Percentiles rank a stretch among this genome's conserved stretches.
Conservation (phyloP, 2,329 filamentous ascomycete species). For the Bretziella fagacearum region DNA sequence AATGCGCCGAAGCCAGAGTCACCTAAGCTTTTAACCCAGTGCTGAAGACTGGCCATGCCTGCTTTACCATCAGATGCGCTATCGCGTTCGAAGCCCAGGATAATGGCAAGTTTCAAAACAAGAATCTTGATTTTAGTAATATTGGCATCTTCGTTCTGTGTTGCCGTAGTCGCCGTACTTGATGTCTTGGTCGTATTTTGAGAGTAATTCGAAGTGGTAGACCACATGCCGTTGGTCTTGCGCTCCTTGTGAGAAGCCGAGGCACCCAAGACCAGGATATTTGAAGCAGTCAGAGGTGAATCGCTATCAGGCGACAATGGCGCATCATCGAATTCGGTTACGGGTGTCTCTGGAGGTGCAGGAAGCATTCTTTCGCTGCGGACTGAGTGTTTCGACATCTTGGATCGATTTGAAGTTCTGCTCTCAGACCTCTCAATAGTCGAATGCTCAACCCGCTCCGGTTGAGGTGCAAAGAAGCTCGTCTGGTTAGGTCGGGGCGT, state of each 20-base stretch:
- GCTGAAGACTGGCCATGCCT: constrained; percentile 42
- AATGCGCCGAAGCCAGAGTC: constrained; percentile 61
- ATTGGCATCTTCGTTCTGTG: constrained; percentile 55
- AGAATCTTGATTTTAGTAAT: constrained; percentile 62
- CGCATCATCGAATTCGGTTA: constrained; percentile 88
- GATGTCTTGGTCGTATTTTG: constrained; percentile 49
- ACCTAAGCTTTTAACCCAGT: constrained; percentile 60
- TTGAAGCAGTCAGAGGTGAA: constrained; percentile 46
- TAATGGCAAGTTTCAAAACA: constrained; percentile 71
- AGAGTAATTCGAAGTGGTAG: constrained; percentile 66
- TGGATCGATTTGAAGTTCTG: constrained; percentile 32
- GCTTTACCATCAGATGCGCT: constrained; percentile 27
- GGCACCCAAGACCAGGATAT: constrained; percentile 74
- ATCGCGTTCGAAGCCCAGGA: constrained; percentile 59
- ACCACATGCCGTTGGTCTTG: constrained; percentile 52
- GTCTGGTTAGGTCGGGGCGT: constrained; percentile 71
- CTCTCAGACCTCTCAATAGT: constrained; percentile 22
- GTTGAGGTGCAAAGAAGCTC: constrained; percentile 44
- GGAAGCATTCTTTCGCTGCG: constrained; percentile 26
- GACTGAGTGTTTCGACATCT: constrained; percentile 34
- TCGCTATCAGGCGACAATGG: constrained; percentile 67
- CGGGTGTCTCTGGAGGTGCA: constrained; percentile 64
- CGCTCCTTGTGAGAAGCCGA: constrained; percentile 1
- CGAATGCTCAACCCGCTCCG: constrained; percentile 22
- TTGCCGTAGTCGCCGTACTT: constrained; percentile 55